Conservation (phyloP, 2,329 filamentous ascomycete species). For the Periglandula ipomoeae region DNA sequence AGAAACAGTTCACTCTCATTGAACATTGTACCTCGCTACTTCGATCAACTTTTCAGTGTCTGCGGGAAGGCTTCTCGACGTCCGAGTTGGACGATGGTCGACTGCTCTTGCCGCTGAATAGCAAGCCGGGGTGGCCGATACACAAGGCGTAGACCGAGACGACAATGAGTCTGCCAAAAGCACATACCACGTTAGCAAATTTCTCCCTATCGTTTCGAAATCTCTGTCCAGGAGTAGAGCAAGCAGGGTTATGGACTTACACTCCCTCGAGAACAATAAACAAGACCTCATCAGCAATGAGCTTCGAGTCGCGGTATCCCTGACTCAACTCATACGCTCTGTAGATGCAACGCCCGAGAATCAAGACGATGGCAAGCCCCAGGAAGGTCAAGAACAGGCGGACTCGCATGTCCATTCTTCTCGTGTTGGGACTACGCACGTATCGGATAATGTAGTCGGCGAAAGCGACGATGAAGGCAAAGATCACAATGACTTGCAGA, state of each 20-base stretch:
- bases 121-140: conserved; percentile 27
- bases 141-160: conserved; percentile 27
- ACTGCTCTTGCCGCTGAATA: neutral
- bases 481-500: conserved; percentile 48
- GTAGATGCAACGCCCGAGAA: conserved; percentile 53
- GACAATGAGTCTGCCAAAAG: conserved; percentile 21
- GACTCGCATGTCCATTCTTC: conserved; percentile 15
- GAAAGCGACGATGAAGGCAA: conserved; percentile 39
- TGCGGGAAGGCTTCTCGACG: neutral
- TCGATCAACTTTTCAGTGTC: too few species aligned
- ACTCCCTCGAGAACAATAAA: conserved; percentile 48
- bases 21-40: too few species aligned
- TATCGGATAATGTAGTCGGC: conserved; percentile 38
- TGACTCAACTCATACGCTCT: conserved; percentile 55
- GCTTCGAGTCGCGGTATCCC: conserved; percentile 44
- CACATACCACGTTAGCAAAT: neutral
- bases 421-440: conserved; percentile 14
- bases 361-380: conserved; percentile 43
- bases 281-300: conserved; percentile 41
- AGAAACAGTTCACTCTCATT: too few species aligned
- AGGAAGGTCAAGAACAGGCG: conserved; percentile 43
- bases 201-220: neutral
- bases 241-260: too few species aligned
- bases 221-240: neutral
- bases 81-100: neutral